Evolutionary conservation across 805 yeast species (phyloP).

Genomic region (Phaffomyces opuntiae): DNA sequence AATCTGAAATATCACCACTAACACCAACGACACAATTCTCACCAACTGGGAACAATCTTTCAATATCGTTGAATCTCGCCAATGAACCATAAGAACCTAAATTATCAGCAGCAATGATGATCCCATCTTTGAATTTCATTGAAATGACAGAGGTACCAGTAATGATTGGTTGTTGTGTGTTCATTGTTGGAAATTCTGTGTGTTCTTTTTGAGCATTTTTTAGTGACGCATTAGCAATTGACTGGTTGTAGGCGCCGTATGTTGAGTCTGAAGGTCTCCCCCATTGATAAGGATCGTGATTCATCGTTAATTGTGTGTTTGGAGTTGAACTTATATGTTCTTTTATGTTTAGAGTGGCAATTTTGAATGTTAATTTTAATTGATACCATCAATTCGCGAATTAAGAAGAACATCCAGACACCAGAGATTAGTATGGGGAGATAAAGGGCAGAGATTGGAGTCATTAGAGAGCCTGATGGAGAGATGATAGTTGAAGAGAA

Average conservation of each 20-base stretch:
- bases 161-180: slow-evolving; percentile 90
- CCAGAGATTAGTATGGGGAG: background rate
- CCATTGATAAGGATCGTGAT: slow-evolving; percentile 93
- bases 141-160: slow-evolving; percentile 96
- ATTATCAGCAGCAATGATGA: slow-evolving; percentile 92
- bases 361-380: background rate
- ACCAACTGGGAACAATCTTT: slow-evolving; percentile 82
- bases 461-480: too few relatives aligned
- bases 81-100: slow-evolving; percentile 91
- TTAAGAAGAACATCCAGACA: background rate
- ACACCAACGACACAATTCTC: slow-evolving; percentile 83
- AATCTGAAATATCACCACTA: slow-evolving; percentile 91
- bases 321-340: too few relatives aligned
- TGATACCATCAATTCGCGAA: slow-evolving; percentile 1
- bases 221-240: slow-evolving; percentile 57
- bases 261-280: slow-evolving; percentile 84
- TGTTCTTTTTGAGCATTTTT: slow-evolving; percentile 4
- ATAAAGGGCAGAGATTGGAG: background rate
- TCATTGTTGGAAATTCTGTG: slow-evolving; percentile 60
- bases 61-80: slow-evolving; percentile 76
- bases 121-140: slow-evolving; percentile 83
- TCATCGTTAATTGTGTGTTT: slow-evolving; percentile 41
- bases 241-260: slow-evolving; percentile 74
- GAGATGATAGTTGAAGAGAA: too few relatives aligned
- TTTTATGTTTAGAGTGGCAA: background rate